phyloP scores from a whole-genome alignment of 768 basidiomycete genomes.

The Collybia nuda region DNA sequence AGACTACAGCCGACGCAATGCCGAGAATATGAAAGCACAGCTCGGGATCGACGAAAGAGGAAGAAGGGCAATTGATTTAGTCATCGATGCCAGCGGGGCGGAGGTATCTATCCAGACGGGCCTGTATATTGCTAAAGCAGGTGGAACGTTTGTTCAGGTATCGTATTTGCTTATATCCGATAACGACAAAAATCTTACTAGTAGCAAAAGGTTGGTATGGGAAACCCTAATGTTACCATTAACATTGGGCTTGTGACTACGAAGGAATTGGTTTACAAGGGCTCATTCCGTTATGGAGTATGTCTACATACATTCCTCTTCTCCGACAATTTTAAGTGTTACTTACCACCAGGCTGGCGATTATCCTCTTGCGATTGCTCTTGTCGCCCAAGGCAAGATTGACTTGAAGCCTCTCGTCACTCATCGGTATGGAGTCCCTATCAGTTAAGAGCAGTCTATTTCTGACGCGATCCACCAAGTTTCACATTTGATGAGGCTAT shows the following conservation, averaged over 20 bases:
- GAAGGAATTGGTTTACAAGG: slow-evolving; percentile 82
- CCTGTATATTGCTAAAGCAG: slow-evolving; percentile 69
- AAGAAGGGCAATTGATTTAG: slow-evolving; percentile 71
- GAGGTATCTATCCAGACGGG: slow-evolving; percentile 91
- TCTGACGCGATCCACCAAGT: slow-evolving; percentile 30
- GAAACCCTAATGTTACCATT: slow-evolving; percentile 70
- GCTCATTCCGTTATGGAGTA: slow-evolving; percentile 91
- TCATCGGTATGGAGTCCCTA: slow-evolving; percentile 54
- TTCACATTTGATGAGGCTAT: slow-evolving; percentile 77
- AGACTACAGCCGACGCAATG: slow-evolving; percentile 73
- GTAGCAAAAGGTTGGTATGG: slow-evolving; percentile 76
- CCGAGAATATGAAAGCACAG: slow-evolving; percentile 59
- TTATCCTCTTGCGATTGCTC: slow-evolving; percentile 81
- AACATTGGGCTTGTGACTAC: slow-evolving; percentile 68
- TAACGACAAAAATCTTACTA: not conserved
- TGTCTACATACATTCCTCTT: slow-evolving; percentile 17
- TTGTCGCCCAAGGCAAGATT: slow-evolving; percentile 79
- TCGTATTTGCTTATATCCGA: slow-evolving; percentile 5
- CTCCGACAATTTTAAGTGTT: not conserved
- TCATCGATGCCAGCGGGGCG: slow-evolving; percentile 91
- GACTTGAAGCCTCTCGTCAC: slow-evolving; percentile 88
- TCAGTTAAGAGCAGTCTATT: not conserved
- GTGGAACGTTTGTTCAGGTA: slow-evolving; percentile 75
- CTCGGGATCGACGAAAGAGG: slow-evolving; percentile 76
- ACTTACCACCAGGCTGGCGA: slow-evolving; percentile 68